phyloP scores from a whole-genome alignment of 2,329 filamentous ascomycete species.

The Ceratocystis ficicola region DNA sequence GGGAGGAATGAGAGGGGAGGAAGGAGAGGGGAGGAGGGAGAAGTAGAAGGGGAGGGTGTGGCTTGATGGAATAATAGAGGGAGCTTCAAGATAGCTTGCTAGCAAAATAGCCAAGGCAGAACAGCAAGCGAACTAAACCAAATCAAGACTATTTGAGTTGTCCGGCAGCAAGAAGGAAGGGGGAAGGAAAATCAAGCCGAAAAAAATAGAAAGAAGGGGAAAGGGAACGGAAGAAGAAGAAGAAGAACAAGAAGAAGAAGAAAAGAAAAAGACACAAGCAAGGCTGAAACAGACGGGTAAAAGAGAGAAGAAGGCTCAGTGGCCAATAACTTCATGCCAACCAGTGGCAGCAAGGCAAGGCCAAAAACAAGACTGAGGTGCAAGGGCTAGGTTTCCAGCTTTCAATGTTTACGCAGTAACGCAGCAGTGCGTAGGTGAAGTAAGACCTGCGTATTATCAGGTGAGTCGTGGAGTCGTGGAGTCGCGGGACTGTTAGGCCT shows the following conservation, averaged over 20 bases:
- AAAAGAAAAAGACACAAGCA: neutral
- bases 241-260: neutral
- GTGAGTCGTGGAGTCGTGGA: neutral
- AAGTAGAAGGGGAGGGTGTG: neutral
- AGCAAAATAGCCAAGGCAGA: no score
- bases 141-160: constrained; percentile 7
- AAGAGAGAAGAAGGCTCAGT: neutral
- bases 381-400: no score
- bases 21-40: neutral
- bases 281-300: neutral
- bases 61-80: no score
- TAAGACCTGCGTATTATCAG: neutral
- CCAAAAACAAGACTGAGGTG: neutral
- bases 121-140: neutral
- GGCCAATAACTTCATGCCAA: neutral
- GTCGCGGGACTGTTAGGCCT: no score
- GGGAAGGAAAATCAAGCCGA: neutral
- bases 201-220: neutral
- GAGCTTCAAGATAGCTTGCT: no score
- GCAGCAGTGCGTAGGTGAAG: neutral
- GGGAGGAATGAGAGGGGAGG: neutral
- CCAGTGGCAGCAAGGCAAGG: no score
- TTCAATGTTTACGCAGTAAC: no score
- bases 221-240: neutral
- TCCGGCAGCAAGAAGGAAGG: neutral